Percentiles rank a stretch among this genome's conserved stretches.
These are phyloP conservation scores for Protomyces arabidopsidicola DNA, from an alignment of 1,139 yeast species.

Conservation along the genomic window DNA sequence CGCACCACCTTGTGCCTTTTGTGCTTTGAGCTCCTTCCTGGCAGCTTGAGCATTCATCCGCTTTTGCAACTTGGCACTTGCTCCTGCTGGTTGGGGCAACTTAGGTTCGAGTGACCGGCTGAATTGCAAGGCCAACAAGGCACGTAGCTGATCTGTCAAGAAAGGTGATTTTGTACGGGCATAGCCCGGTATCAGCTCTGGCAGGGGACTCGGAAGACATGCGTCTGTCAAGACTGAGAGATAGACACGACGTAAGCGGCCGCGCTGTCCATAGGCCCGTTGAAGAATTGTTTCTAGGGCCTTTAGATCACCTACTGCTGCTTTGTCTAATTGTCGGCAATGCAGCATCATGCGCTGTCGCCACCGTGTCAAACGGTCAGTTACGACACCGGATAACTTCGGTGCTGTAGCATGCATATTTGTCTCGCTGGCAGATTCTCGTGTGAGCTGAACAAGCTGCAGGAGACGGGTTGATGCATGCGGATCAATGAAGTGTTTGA, in stretches of 20 bases:
- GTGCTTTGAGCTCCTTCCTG: background rate
- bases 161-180: constrained; percentile 3
- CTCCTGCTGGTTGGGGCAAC: constrained; percentile 13
- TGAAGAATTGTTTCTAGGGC: background rate
- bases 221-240: background rate
- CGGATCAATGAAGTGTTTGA: background rate
- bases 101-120: background rate
- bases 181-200: constrained; percentile 15
- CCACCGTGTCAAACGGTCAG: background rate
- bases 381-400: background rate
- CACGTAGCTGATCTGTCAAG: background rate
- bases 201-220: background rate
- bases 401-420: background rate
- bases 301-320: constrained; percentile 1
- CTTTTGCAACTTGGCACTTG: background rate
- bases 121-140: constrained; percentile 15
- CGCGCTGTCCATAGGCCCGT: constrained; percentile 21
- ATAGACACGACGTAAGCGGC: constrained; percentile 6
- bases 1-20: background rate
- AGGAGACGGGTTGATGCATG: background rate
- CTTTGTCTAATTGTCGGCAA: background rate
- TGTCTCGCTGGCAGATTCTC: background rate
- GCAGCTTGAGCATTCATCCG: background rate
- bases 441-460: background rate
- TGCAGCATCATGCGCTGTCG: background rate